These are phyloP conservation scores for Erodium trifolium DNA, from an alignment of 441 rosid species.

Conservation along the genomic window DNA sequence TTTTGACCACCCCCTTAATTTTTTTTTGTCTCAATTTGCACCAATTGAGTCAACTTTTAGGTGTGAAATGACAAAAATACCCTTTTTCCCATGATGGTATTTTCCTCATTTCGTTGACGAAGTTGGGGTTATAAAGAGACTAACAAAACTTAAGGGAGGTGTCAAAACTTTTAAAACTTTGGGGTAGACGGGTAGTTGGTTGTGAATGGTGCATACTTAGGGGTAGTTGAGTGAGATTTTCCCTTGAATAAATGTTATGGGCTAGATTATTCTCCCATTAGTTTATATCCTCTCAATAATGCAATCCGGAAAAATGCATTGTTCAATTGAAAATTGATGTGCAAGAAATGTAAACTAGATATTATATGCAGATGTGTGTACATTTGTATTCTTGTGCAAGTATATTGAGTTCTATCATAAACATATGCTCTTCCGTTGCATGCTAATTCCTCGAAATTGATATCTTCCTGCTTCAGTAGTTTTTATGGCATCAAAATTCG, in stretches of 20 bases:
- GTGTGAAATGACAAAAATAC: too few species aligned
- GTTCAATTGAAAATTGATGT: neutral
- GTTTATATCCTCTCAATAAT: neutral
- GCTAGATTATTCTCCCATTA: neutral
- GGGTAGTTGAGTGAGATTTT: too few species aligned
- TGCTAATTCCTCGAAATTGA: neutral
- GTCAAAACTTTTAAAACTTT: too few species aligned
- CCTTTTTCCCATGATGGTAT: too few species aligned
- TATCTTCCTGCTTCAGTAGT: neutral
- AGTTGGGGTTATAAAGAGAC: too few species aligned
- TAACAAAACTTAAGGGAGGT: too few species aligned
- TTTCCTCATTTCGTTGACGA: too few species aligned
- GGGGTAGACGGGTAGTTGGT: too few species aligned
- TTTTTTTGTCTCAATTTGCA: too few species aligned
- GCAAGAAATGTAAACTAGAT: neutral
- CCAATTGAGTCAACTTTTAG: too few species aligned
- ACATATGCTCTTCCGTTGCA: neutral
- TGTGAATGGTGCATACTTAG: too few species aligned
- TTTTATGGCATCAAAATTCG: neutral
- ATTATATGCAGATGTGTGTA: neutral
- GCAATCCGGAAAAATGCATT: neutral
- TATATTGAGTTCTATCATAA: neutral
- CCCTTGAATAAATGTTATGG: neutral
- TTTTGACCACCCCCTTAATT: too few species aligned
- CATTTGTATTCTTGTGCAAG: neutral